Percentiles rank a stretch among this genome's conserved stretches.
Evolutionary conservation across 2,329 filamentous ascomycete species (phyloP).

Genomic region (Byssoonygena ceratinophila): DNA sequence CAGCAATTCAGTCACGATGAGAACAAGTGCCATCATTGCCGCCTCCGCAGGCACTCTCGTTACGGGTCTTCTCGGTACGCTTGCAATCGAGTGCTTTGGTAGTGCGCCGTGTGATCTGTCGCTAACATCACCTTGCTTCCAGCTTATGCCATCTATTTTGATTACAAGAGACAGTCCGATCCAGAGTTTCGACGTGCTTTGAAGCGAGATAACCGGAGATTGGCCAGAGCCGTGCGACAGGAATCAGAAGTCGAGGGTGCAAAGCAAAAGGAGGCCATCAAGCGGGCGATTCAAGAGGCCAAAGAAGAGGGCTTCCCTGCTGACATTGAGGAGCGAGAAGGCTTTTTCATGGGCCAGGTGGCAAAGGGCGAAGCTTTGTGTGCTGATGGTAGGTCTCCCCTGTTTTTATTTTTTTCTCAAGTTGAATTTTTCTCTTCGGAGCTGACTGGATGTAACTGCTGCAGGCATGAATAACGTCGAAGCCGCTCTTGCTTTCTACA

Average conservation of each 20-base stretch:
- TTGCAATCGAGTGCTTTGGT: background rate
- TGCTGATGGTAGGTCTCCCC: conserved; percentile 63
- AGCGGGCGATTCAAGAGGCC: conserved; percentile 63
- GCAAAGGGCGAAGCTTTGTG: conserved; percentile 76
- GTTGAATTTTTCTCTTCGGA: background rate
- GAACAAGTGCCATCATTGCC: conserved; percentile 48
- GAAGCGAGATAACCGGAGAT: conserved; percentile 40
- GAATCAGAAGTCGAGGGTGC: conserved; percentile 39
- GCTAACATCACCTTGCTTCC: conserved; percentile 14
- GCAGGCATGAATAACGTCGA: conserved; percentile 50
- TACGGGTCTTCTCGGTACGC: conserved; percentile 46
- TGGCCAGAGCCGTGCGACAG: conserved; percentile 40
- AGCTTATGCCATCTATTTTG: conserved; percentile 58
- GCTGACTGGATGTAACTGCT: background rate
- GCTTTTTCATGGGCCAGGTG: conserved; percentile 94
- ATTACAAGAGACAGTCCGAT: conserved; percentile 54
- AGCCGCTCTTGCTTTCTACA: conserved; percentile 91
- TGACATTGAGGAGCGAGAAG: conserved; percentile 85
- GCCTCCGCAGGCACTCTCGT: conserved; percentile 49
- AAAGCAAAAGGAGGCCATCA: conserved; percentile 54
- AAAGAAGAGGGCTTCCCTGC: conserved; percentile 85
- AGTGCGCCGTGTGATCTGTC: background rate
- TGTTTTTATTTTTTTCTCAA: background rate
- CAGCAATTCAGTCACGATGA: conserved; percentile 32
- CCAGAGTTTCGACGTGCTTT: conserved; percentile 52